Evolutionary conservation across 2,329 filamentous ascomycete genomes (phyloP).

Genomic region (Teratosphaeria pseudoeucalypti): DNA sequence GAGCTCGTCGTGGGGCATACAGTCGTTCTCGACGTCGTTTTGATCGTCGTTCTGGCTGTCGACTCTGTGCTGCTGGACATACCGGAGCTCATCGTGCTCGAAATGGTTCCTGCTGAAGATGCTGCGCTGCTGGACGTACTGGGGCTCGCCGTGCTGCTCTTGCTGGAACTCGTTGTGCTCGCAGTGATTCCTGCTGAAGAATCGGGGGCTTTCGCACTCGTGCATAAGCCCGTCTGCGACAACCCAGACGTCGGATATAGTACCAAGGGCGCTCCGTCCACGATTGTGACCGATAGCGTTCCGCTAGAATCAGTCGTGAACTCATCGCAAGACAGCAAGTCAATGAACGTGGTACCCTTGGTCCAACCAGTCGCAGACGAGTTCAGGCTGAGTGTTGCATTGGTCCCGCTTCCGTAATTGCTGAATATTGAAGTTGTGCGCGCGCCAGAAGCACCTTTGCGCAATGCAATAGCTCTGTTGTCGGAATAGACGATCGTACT

Average conservation of each 20-base stretch:
- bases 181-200: background rate
- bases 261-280: constrained; percentile 25
- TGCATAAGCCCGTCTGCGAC: background rate
- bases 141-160: background rate
- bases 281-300: constrained; percentile 26
- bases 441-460: constrained; percentile 31
- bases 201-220: background rate
- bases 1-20: background rate
- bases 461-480: constrained; percentile 35
- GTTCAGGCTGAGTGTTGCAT: constrained; percentile 17
- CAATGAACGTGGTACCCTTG: constrained; percentile 23
- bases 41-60: background rate
- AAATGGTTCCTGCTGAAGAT: background rate
- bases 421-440: constrained; percentile 23
- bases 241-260: constrained; percentile 23
- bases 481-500: constrained; percentile 29
- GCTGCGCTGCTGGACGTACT: background rate
- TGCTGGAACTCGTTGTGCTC: background rate
- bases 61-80: background rate
- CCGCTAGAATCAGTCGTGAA: constrained; percentile 19
- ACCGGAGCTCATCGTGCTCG: background rate
- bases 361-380: constrained; percentile 12
- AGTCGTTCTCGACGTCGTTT: background rate
- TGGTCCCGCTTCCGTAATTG: constrained; percentile 19
- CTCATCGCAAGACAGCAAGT: constrained; percentile 28